Evolutionary conservation across 2,329 filamentous ascomycete genomes (phyloP), one percentile per base, ranked within the genome.

Genomic region (Fusarium xylarioides): DNA sequence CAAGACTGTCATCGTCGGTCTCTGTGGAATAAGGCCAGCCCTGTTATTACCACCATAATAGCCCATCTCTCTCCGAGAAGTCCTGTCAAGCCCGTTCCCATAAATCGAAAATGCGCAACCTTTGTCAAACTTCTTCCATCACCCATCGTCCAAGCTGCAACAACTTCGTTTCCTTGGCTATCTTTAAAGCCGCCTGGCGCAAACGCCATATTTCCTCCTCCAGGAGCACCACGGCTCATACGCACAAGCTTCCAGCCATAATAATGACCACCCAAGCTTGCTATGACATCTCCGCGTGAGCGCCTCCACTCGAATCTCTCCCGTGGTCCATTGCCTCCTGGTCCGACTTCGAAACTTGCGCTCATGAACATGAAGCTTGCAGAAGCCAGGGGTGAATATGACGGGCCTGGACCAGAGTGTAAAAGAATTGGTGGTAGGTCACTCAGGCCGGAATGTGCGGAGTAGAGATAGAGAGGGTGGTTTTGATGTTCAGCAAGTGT

Each of bases 61-160:
- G 76, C 74, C 76, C 76, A 78, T 55, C 74, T 71, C 66, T 78
- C 76, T 28, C 76, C 76, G 3, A 78, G 50, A 23, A 67, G 38
- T 11, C 76, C 76, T 10, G 76, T 72, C 30, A 71, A 35, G 2
- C 76, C 76, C 4, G 76, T 74, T 10, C 76, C 76, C 38, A 67
- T 66, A 19, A 78, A 78, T 16, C 61, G 62, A 26, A 74, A 78
- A 54, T 75, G 74, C 14, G 63, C 74, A 62, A 54, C 54, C 47
- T 76, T 76, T 30, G 75, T 67, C 37, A 67, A 52, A 21, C 57
- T 61, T 54, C 66, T 70, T 15, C 67, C 44, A 11, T 46, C 59
- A 4, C 62, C 59, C 61, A 59, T 62, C 2, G 73, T 58, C 74
- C 76, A 78, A 15, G 73, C 71, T 5, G 76, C 76, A 15, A 78